Evolutionary conservation across 306 rosid species (phyloP), one percentile per base, ranked within the genome.

Genomic region (Prunus fruticosa): DNA sequence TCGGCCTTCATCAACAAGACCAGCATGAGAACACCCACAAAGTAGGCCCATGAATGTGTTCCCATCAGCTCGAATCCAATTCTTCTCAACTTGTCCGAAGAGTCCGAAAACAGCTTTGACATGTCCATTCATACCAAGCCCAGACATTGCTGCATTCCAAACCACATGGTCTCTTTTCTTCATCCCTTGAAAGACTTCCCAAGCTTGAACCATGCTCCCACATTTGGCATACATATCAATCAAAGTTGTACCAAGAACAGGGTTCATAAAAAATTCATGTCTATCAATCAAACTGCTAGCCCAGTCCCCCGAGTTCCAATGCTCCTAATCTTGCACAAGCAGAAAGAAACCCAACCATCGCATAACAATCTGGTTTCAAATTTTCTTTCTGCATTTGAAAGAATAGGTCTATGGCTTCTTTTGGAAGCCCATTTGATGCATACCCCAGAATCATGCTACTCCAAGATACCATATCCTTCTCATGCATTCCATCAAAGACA

Each of bases 171-270:
- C 95, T 82, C 78, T 91, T 41, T 34, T 76, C 76, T 83, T 86
- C 91, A 91, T 86, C 78, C 14, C 70, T 79, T 73, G 77, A 64
- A 89, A 91, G 76, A 86, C 69, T 81, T 82, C 84, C 91, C 87
- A 73, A 2, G 92, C 91, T 43, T 34, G 86, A 18, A 15, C 73
- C 85, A 91, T 53, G 14, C 86, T 86, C 63, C 97, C 97, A 77
- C 97, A 89, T 85, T 91, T 91, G 6, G 93, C 86, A 69, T 88
- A 88, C 77, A 91, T 83, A 80, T 89, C 97, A 72, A 91, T 89
- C 71, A 91, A 81, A 25, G 95, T 88, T 7, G 95, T 86, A 18
- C 95, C 91, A 15, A 87, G 78, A 52, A 89, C 88, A 60, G 92
- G 89, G 81, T 86, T 86, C 7, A 45, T 80, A 27, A 87, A 78